Evolutionary conservation across 768 basidiomycete species (phyloP), one percentile per base, ranked within the genome.

Genomic region (Mrakia blollopis): DNA sequence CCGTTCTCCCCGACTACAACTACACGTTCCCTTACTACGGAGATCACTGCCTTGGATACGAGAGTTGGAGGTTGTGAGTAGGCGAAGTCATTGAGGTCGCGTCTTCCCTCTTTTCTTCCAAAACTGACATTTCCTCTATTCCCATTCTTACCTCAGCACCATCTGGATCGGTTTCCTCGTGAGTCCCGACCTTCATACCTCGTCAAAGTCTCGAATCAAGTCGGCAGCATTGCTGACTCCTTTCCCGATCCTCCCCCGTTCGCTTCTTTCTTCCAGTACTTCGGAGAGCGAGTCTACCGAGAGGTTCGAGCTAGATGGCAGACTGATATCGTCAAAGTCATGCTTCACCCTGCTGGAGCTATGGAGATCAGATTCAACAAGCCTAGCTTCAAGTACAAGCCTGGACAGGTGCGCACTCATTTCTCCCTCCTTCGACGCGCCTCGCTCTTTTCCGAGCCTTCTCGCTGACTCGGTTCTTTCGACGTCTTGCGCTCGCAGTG

Each of bases 341-440:
- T 32, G 69, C 44, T 41, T 62, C 72, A 73, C 68, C 79, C 65
- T 78, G 65, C 50, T 52, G 91, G 91, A 79, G 92, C 92, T 28
- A 94, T 98, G 92, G 93, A 97, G 83, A 87, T 97, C 65, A 91
- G 93, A 67, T 94, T 97, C 81, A 84, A 90, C 82, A 97, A 97
- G 85, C 91, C 92, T 10, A 91, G 90, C 82, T 92, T 97, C 87
- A 92, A 91, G 82, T 95, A 97, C 84, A 91, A 90, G 69, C 79
- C 80, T 5, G 82, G 82, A 41, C 80, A 81, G 81, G 57, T 57
- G 25, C n/a, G 57, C 57, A 3, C 57, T 25, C n/a, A n/a, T n/a
- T n/a, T n/a, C n/a, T n/a, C 25, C 18, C 57, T 13, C 5, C 10
- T 11, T 57, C 57, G 57, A 5, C 57, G 57, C 57, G 57, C 10